phyloP scores from a whole-genome alignment of 371 early-diverging fungal genomes.

The Apophysomyces elegans region DNA sequence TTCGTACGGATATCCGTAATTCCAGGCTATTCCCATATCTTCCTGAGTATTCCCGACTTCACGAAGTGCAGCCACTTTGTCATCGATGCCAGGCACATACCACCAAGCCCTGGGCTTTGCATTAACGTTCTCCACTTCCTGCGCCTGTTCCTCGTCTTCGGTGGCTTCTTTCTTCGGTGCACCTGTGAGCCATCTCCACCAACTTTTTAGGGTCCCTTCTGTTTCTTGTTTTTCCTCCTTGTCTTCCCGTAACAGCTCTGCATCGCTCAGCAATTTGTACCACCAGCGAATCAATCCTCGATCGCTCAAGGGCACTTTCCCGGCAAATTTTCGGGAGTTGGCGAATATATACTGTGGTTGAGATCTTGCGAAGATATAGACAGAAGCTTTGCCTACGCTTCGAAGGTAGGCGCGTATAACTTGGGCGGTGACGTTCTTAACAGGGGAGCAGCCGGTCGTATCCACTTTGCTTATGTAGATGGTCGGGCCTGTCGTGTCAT shows the following conservation, averaged over 20 bases:
- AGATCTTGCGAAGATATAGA: slow-evolving; percentile 83
- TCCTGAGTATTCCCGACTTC: slow-evolving; percentile 34
- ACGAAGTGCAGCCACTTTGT: slow-evolving; percentile 38
- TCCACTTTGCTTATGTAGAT: slow-evolving; percentile 71
- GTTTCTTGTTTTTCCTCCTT: background rate
- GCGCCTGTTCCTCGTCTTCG: background rate
- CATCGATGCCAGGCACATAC: slow-evolving; percentile 68
- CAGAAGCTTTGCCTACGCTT: slow-evolving; percentile 30
- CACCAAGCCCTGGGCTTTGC: slow-evolving; percentile 44
- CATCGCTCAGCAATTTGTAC: slow-evolving; percentile 47
- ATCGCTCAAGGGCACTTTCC: slow-evolving; percentile 67
- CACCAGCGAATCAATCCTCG: slow-evolving; percentile 80
- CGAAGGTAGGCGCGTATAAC: slow-evolving; percentile 56
- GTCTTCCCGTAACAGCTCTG: background rate
- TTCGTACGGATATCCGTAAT: slow-evolving; percentile 65
- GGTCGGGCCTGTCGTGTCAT: slow-evolving; percentile 11
- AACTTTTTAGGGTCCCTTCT: background rate
- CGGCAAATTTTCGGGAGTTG: slow-evolving; percentile 62
- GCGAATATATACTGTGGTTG: slow-evolving; percentile 89
- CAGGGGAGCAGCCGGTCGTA: slow-evolving; percentile 50
- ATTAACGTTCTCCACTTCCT: background rate
- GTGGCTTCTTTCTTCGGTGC: background rate
- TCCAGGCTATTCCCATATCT: slow-evolving; percentile 46
- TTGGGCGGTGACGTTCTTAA: slow-evolving; percentile 30
- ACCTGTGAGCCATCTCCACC: slow-evolving; percentile 8